Percentiles rank a stretch among this genome's conserved stretches.
Evolutionary conservation across 2,329 filamentous ascomycete species (phyloP).

Genomic region (Aspergillus transmontanensis): DNA sequence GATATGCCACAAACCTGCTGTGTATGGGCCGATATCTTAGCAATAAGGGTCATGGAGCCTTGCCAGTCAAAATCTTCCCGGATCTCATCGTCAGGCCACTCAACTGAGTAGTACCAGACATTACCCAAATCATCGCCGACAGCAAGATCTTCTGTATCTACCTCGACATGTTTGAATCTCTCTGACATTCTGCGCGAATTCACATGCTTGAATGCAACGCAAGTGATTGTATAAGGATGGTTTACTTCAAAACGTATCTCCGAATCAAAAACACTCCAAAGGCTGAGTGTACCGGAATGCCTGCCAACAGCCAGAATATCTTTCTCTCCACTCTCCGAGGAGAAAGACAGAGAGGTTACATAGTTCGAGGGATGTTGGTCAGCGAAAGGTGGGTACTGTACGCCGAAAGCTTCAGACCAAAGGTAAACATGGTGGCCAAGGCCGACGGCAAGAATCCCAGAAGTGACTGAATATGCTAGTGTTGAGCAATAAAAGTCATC

Average conservation of each 20-base stretch:
- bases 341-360: slow-evolving; percentile 88
- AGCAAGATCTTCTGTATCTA: slow-evolving; percentile 78
- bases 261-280: slow-evolving; percentile 72
- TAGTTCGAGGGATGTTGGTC: slow-evolving; percentile 53
- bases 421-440: slow-evolving; percentile 78
- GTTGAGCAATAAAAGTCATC: slow-evolving; percentile 96
- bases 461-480: slow-evolving; percentile 77
- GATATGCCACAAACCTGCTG: slow-evolving; percentile 94
- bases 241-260: slow-evolving; percentile 73
- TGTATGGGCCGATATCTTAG: slow-evolving; percentile 74
- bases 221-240: slow-evolving; percentile 74
- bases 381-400: slow-evolving; percentile 61
- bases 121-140: slow-evolving; percentile 82
- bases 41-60: slow-evolving; percentile 75
- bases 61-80: slow-evolving; percentile 74
- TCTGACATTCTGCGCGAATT: slow-evolving; percentile 54
- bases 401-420: slow-evolving; percentile 79
- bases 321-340: slow-evolving; percentile 72
- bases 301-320: slow-evolving; percentile 84
- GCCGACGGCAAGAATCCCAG: slow-evolving; percentile 79
- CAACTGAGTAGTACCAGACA: slow-evolving; percentile 85
- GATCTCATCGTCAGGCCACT: slow-evolving; percentile 67
- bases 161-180: slow-evolving; percentile 50
- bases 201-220: slow-evolving; percentile 77
- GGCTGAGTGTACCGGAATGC: slow-evolving; percentile 71